Percentiles rank a stretch among this genome's conserved stretches.
These are phyloP conservation scores for Penicillium sp. DNA, from an alignment of 2,329 filamentous ascomycete species.

Conservation along the genomic window DNA sequence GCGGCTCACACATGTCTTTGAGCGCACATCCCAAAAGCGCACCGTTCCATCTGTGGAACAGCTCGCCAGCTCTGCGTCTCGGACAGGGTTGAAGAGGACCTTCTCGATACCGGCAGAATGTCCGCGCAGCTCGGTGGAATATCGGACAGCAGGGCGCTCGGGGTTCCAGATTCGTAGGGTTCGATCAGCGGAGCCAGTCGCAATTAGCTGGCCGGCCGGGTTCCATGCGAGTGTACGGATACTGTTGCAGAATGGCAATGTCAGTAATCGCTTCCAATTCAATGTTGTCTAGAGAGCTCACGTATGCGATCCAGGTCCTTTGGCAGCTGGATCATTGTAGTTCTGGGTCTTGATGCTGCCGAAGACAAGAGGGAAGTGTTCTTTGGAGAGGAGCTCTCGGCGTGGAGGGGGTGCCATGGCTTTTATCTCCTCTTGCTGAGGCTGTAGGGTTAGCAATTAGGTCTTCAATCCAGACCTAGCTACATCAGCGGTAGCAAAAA, in stretches of 20 bases:
- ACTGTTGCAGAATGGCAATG: conserved; percentile 39
- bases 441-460: conserved; percentile 14
- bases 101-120: conserved; percentile 47
- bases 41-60: conserved; percentile 49
- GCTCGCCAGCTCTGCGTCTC: conserved; percentile 48
- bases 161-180: conserved; percentile 88
- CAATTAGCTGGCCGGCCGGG: conserved; percentile 74
- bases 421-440: conserved; percentile 10
- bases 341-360: conserved; percentile 63
- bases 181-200: conserved; percentile 83
- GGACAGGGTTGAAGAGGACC: conserved; percentile 47
- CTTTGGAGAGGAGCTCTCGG: conserved; percentile 52
- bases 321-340: conserved; percentile 61
- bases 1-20: conserved; percentile 46
- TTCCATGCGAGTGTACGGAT: conserved; percentile 85
- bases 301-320: conserved; percentile 55
- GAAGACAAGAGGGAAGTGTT: conserved; percentile 65
- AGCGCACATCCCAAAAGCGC: conserved; percentile 49
- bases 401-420: conserved; percentile 39
- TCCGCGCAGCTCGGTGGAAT: conserved; percentile 48
- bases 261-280: conserved; percentile 3
- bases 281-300: conserved; percentile 35
- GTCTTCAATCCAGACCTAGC: conserved; percentile 11
- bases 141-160: conserved; percentile 44
- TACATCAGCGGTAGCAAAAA: conserved; percentile 3